Percentiles rank a stretch among this genome's conserved stretches.
These are phyloP conservation scores for Discostella stelligera DNA, from an alignment of 352 stramenopile species.

Conservation along the genomic window DNA sequence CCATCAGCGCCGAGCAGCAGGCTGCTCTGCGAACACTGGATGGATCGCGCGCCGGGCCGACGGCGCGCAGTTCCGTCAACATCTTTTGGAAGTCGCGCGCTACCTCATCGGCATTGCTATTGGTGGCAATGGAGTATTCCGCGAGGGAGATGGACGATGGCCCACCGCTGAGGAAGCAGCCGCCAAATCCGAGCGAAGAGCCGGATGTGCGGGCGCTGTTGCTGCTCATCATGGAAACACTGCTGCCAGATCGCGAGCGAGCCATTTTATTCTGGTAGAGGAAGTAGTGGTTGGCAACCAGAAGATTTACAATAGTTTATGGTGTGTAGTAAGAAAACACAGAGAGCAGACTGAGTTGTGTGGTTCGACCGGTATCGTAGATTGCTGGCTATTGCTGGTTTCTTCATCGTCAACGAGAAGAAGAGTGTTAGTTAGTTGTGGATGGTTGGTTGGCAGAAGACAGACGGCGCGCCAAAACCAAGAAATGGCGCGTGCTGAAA, in stretches of 20 bases:
- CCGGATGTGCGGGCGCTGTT: neutral
- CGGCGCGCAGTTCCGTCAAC: constrained; percentile 20
- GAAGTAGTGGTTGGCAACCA: no score
- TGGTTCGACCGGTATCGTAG: no score
- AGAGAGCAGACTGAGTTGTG: no score
- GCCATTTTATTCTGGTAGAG: neutral
- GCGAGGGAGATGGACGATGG: neutral
- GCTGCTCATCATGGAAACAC: constrained; percentile 10
- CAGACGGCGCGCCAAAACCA: neutral
- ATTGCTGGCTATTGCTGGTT: no score
- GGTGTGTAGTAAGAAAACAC: no score
- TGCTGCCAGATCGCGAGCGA: constrained; percentile 13
- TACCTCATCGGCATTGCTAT: neutral
- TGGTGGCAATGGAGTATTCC: constrained; percentile 12
- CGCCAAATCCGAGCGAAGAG: constrained; percentile 9
- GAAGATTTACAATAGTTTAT: no score
- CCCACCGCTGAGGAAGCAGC: neutral
- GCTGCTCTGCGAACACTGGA: constrained; percentile 41
- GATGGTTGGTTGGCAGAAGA: neutral
- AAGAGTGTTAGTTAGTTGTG: no score
- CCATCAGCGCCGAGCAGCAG: constrained; percentile 54
- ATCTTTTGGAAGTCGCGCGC: constrained; percentile 13
- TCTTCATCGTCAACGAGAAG: no score
- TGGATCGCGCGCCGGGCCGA: constrained; percentile 35
- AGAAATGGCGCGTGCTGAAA: neutral